Evolutionary conservation across 2,329 filamentous ascomycete species (phyloP), one percentile per base, ranked within the genome.

Genomic region (Lachnellula hyalina): DNA sequence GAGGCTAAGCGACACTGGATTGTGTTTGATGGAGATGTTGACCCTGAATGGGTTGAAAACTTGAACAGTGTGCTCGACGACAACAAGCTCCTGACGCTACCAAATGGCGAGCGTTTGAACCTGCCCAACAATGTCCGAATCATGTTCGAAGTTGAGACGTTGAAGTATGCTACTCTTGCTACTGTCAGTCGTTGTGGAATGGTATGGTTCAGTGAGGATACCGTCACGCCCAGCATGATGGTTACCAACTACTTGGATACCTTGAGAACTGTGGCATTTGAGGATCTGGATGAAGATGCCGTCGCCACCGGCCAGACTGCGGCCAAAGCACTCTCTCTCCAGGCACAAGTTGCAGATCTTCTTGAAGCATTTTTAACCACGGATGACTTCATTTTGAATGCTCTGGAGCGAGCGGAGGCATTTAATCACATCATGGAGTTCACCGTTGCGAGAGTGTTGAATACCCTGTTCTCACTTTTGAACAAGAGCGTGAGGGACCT

Each of bases 181-280:
- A 99, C 94, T n/a, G 94, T 99, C 68, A 95, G 89, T 85, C 91
- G 94, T 75, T 99, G 94, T 71, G 94, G 94, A 80, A 99, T 99
- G 94, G 95, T 99, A 14, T 99, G 94, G 94, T 99, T 97, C 75
- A 99, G 91, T 69, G 93, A 96, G 66, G 95, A 99, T 68, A 97
- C 92, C 28, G 93, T 99, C 41, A 93, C 90, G 34, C 83, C 93
- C 1, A 82, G 82, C 62, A 96, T 99, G 88, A 89, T 97, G 84
- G 87, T 97, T 41, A 79, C 84, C 59, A 90, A 97, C 72, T 96
- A 99, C 67, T 82, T 99, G 51, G 84, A 94, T 57, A 85, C 86
- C 47, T 82, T 99, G 40, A 86, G 87, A 63, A 87, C 84, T 3
- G 85, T 90, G 54, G 84, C 89, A 0, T 96, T 99, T 65, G 94